Evolutionary conservation across 805 yeast genomes (phyloP).

Genomic region (Tetrapisispora iriomotensis): DNA sequence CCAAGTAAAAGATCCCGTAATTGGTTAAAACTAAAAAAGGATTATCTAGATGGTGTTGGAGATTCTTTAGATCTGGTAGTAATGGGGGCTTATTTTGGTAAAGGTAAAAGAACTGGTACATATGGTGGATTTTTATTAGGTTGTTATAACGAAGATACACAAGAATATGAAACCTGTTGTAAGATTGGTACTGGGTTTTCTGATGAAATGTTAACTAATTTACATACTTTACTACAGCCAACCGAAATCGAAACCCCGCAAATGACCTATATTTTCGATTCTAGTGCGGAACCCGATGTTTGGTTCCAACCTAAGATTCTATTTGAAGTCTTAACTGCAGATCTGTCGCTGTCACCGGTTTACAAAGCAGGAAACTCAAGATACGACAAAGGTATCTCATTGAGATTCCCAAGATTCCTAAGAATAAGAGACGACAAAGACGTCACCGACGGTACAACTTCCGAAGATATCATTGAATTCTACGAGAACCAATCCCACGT

Average conservation of each 20-base stretch:
- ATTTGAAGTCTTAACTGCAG: conserved; percentile 89
- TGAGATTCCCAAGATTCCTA: conserved; percentile 81
- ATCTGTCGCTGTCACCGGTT: conserved; percentile 76
- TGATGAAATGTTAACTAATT: conserved; percentile 61
- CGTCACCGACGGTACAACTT: conserved; percentile 76
- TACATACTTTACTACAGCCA: conserved; percentile 54
- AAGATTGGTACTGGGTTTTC: conserved; percentile 96
- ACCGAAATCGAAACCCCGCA: conserved; percentile 58
- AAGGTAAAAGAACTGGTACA: conserved; percentile 88
- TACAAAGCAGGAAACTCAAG: conserved; percentile 74
- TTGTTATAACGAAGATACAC: conserved; percentile 81
- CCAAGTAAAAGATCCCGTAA: conserved; percentile 92
- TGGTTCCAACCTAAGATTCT: conserved; percentile 85
- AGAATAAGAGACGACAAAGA: conserved; percentile 79
- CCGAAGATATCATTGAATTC: conserved; percentile 76
- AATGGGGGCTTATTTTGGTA: conserved; percentile 86
- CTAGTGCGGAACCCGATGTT: conserved; percentile 75
- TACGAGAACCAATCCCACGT: conserved; percentile 58
- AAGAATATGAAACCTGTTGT: conserved; percentile 90
- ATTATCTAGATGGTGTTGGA: conserved; percentile 89
- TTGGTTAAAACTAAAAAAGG: conserved; percentile 93
- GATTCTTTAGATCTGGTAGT: conserved; percentile 92
- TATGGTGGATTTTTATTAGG: conserved; percentile 94
- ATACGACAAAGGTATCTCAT: conserved; percentile 73
- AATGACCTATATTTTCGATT: conserved; percentile 57